Base-by-base conservation (phyloP, 2,329 filamentous ascomycete species). In the Claviceps sp. region DNA sequence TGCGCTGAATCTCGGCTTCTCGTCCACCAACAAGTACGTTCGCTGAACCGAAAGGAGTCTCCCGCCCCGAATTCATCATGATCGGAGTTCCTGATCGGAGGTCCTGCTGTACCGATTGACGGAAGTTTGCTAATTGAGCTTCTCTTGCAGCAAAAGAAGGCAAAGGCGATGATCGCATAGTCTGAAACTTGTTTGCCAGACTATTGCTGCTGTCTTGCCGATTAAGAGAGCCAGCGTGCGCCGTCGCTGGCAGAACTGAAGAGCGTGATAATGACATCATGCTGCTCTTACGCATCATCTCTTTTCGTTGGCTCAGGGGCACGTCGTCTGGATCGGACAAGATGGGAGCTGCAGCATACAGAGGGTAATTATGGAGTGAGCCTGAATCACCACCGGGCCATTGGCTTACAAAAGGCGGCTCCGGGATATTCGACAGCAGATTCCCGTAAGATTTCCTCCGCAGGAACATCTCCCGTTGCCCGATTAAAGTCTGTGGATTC, bases 251-350 rank as follows among this genome's bases (percentile, higher is more conserved):
- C 56, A n/a, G 64, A 59, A 61, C 58, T 49, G 11, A 60, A 13
- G 53, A 44, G 6, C 42, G 49, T 5, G 54, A 58, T 42, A 62
- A 65, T 42, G 58, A 59, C 56, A 68, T 63, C 47, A 70, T 55
- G 59, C 72, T 76, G 56, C 64, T 73, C 43, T 78, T 75, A 36
- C 77, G 78, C 52, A 86, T 79, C 30, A 85, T 65, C 46, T 78
- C 69, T 52, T 76, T 77, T 44, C 86, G 81, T 59, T 85, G 79
- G 43, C 80, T 84, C 18, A 93, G 73, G 0, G 87, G 83, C 57
- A 91, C 73, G 52, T 89, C 79, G 54, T 90, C 87, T 1, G 75
- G 70, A 57, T 79, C 77, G 18, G 70, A 61, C 22, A 47, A 20
- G 20, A 62, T 63, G 8, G 63, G 54, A 52, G 59, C 57, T 20